A percentile compares a stretch with the other conserved stretches of the same genome.
Conservation (phyloP, 225 moss, liverwort and hornwort species). For the Sphagnum contortum region DNA sequence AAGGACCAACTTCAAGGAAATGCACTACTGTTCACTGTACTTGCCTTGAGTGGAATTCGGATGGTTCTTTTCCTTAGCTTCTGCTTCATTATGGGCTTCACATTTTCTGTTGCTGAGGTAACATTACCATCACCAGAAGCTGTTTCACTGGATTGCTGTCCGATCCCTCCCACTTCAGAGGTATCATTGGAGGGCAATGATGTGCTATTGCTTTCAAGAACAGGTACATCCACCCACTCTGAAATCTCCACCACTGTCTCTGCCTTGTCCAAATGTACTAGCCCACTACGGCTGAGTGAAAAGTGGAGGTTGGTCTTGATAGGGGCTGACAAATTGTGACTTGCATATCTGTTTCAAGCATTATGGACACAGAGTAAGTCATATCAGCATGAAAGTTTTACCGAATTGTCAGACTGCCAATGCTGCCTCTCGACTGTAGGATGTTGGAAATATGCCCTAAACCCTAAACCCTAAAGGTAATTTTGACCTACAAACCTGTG, state of each 20-base stretch:
- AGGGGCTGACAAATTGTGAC: conserved; percentile 83
- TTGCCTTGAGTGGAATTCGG: conserved; percentile 77
- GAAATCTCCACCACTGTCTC: conserved; percentile 92
- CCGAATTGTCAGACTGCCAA: too few species aligned
- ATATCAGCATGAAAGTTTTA: too few species aligned
- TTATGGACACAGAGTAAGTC: too few species aligned
- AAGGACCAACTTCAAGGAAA: too few species aligned
- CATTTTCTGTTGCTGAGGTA: conserved; percentile 27
- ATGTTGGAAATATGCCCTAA: too few species aligned
- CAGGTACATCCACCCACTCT: conserved; percentile 85
- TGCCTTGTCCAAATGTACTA: conserved; percentile 72
- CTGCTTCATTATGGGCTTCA: conserved; percentile 36
- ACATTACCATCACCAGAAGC: conserved; percentile 18
- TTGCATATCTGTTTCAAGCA: conserved; percentile 52
- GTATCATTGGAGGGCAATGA: conserved; percentile 34
- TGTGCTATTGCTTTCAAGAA: conserved; percentile 39
- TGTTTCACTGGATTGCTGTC: conserved; percentile 23
- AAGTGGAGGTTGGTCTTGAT: conserved; percentile 82
- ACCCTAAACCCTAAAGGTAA: too few species aligned
- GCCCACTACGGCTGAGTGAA: conserved; percentile 74
- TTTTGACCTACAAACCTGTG: too few species aligned
- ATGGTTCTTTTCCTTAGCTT: conserved; percentile 85
- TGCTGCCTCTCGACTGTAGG: too few species aligned
- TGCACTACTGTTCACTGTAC: not conserved
- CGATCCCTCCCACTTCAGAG: conserved; percentile 37